Base-by-base conservation (phyloP, 1,139 yeast species). In the Arxiozyma telluris region DNA sequence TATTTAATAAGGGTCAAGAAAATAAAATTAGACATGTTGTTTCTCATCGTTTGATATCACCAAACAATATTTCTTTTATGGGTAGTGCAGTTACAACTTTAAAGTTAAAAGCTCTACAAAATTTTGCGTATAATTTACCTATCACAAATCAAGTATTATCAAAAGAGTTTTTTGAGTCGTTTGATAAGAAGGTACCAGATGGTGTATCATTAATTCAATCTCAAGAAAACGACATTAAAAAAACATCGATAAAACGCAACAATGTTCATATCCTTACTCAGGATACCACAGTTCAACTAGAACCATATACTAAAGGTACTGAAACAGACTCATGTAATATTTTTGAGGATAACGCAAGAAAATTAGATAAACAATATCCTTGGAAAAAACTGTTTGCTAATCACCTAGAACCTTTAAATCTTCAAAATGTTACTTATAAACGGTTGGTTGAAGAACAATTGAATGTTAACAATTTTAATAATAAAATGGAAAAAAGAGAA, bases 1-100 rank as follows among this genome's bases (percentile, higher is more conserved):
- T 78, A 58, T 74, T 84, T 53, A 57, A 69, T n/a, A 73, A 72
- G 15, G 82, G 82, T 60, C 82, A 82, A 0, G 38, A 8, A 17
- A 60, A 71, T 0, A 68, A 73, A 1, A 76, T 83, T 30, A 69
- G 75, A 50, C 96, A 89, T 68, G 76, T 83, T 50, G 76, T 91
- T 4, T 83, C 91, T 38, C 96, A 91, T 67, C 75, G 81, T 1
- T 68, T 71, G n/a, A 72, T 85, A 53, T 74, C 84, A 6, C 80
- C 86, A 41, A 79, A 90, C 63, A 75, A 81, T 1, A 69, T 88
- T 25, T 76, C 81, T 5, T 82, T 82, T 65, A 77, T 74, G 44
- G 76, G 83, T 1, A 75, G 87, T 4, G 81, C 85, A 0, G 60
- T 73, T 17, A 73, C 80, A 47, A 75, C 81, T 12, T 66, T 84